Conservation (phyloP, 805 yeast species). For the Candida nanaspora region DNA sequence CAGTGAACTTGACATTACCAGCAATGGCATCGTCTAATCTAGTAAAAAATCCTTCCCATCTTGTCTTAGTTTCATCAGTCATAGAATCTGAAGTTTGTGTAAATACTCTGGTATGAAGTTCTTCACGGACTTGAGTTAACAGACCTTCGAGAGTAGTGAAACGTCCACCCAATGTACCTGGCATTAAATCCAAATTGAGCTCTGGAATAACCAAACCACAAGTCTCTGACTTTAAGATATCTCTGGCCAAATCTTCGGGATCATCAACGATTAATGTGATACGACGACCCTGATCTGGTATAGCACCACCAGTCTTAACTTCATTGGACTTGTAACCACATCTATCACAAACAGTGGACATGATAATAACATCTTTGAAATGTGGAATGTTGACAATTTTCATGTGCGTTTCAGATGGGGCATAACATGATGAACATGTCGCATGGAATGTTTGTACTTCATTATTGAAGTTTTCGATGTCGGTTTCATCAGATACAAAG, state of each 20-base stretch:
- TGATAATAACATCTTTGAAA: conserved; percentile 92
- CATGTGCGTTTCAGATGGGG: conserved; percentile 89
- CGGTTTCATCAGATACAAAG: conserved; percentile 63
- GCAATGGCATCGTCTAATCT: conserved; percentile 69
- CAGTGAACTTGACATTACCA: conserved; percentile 78
- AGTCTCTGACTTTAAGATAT: conserved; percentile 89
- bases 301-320: conserved; percentile 97
- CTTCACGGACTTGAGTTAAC: conserved; percentile 81
- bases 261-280: conserved; percentile 73
- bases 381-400: conserved; percentile 95
- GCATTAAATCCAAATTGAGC: conserved; percentile 79
- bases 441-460: conserved; percentile 94
- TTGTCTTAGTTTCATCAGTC: conserved; percentile 67
- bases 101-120: conserved; percentile 78
- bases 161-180: conserved; percentile 97
- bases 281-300: conserved; percentile 77
- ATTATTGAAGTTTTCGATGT: conserved; percentile 75
- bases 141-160: conserved; percentile 96
- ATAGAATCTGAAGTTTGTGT: conserved; percentile 85
- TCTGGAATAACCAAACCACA: conserved; percentile 86
- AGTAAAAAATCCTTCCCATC: conserved; percentile 78
- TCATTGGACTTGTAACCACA: conserved; percentile 97
- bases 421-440: conserved; percentile 84
- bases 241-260: conserved; percentile 89
- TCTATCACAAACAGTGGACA: conserved; percentile 87